phyloP scores from a whole-genome alignment of 768 basidiomycete species.

The Trametes elegans region DNA sequence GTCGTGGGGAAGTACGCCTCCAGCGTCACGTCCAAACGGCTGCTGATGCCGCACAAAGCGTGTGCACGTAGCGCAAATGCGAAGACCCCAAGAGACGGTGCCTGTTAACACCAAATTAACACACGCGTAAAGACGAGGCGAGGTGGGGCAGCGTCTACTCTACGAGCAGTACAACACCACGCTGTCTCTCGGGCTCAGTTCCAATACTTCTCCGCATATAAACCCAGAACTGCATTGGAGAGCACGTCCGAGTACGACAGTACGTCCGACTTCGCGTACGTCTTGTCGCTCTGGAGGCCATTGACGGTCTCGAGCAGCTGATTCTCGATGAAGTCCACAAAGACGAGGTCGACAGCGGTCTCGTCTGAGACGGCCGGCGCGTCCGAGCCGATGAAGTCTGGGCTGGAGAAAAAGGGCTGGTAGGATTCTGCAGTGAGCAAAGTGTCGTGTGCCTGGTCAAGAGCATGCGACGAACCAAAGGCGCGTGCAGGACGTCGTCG shows the following conservation, averaged over 20 bases:
- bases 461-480: constrained; percentile 35
- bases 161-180: too few relatives aligned
- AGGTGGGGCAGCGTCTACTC: too few relatives aligned
- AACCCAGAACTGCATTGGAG: constrained; percentile 50
- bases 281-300: constrained; percentile 44
- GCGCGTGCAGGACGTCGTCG: constrained; percentile 66
- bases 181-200: too few relatives aligned
- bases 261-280: constrained; percentile 53
- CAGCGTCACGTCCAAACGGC: too few relatives aligned
- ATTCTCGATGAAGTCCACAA: constrained; percentile 64
- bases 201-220: constrained; percentile 49
- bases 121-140: too few relatives aligned
- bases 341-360: constrained; percentile 69
- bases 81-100: too few relatives aligned
- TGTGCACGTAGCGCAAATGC: too few relatives aligned
- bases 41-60: too few relatives aligned
- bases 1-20: too few relatives aligned
- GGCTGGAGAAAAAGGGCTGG: constrained; percentile 48
- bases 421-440: too few relatives aligned
- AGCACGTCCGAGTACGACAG: constrained; percentile 49
- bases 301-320: constrained; percentile 58
- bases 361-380: constrained; percentile 46
- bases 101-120: too few relatives aligned
- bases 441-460: too few relatives aligned
- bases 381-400: constrained; percentile 58